Evolutionary conservation across 306 rosid species (phyloP).

Genomic region (Potentilla sterilis): DNA sequence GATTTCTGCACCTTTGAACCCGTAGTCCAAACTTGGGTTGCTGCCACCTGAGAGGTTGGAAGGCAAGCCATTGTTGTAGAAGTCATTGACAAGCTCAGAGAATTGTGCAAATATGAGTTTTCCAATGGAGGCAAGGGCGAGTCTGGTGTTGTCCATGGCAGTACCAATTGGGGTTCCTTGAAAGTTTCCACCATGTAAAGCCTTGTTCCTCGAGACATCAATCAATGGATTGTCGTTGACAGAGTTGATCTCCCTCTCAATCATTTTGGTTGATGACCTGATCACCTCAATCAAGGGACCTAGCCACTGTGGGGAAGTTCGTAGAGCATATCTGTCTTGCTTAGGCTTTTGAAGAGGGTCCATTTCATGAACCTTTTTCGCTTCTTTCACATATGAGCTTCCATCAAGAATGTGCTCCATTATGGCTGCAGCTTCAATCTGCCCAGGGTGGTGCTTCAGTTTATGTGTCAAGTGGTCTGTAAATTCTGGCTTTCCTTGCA

Average conservation of each 20-base stretch:
- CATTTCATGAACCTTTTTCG: conserved; percentile 57
- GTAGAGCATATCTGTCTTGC: conserved; percentile 80
- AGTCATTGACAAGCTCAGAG: conserved; percentile 91
- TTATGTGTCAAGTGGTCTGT: conserved; percentile 87
- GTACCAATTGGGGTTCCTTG: conserved; percentile 98
- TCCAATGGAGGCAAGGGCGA: conserved; percentile 81
- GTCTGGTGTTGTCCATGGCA: conserved; percentile 84
- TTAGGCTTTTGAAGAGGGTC: conserved; percentile 96
- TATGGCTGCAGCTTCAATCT: conserved; percentile 96
- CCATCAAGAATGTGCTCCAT: conserved; percentile 94
- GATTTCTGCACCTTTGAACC: conserved; percentile 85
- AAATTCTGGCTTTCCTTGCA: conserved; percentile 88
- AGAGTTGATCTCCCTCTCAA: conserved; percentile 90
- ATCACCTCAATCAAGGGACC: conserved; percentile 93
- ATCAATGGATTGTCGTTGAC: conserved; percentile 90
- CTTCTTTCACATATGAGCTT: conserved; percentile 68
- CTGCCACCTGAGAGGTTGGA: conserved; percentile 70
- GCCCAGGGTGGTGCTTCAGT: conserved; percentile 91
- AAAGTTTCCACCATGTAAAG: conserved; percentile 87
- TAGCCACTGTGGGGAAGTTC: conserved; percentile 95
- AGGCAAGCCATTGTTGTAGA: conserved; percentile 83
- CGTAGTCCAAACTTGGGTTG: conserved; percentile 84
- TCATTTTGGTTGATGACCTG: conserved; percentile 71
- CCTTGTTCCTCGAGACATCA: conserved; percentile 87
- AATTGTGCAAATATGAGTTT: conserved; percentile 90